Evolutionary conservation across 306 rosid genomes (phyloP), one percentile per base, ranked within the genome.

Genomic region (Acmispon strigosus): DNA sequence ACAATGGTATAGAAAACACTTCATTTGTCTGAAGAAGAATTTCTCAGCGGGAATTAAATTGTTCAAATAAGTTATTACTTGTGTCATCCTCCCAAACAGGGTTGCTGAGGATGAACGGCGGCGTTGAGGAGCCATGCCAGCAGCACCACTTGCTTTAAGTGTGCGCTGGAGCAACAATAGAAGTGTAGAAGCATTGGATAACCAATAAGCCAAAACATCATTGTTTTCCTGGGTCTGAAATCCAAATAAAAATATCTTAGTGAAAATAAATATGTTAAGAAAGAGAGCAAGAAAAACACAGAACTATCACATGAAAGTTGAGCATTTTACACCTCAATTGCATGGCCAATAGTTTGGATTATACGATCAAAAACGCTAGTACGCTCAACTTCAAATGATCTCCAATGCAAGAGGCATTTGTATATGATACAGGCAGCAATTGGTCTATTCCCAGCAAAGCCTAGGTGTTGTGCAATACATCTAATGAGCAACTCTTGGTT

Each of bases 341-440:
- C 85, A 66, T 82, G 84, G 44, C 86, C 86, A 17, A 85, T 56
- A 6, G 85, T 82, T 64, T 85, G 89, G 70, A 85, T 82, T 41
- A 82, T 80, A 8, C 89, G 86, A 80, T 85, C 89, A 56, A 85
- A 85, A 69, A 85, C 72, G 16, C 86, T 82, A 13, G 89, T 85
- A 8, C 89, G 81, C 74, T 85, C 89, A 70, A 80, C 89, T 80
- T 85, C 89, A 80, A 85, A 85, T 37, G 89, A 85, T 85, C 89
- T 81, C 89, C 89, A 85, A 43, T 85, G 89, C 83, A 85, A 71
- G 60, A 85, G 86, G 69, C 86, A 82, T 71, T 82, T 85, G 76
- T 79, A 85, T 82, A 82, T 66, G 74, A 80, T 74, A 68, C 89
- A 85, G 34, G 89, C 83, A 66, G 86, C 85, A 70, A 79, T 57